Evolutionary conservation across 108 stramenopile genomes (phyloP).

Genomic region (Seminavis robusta): DNA sequence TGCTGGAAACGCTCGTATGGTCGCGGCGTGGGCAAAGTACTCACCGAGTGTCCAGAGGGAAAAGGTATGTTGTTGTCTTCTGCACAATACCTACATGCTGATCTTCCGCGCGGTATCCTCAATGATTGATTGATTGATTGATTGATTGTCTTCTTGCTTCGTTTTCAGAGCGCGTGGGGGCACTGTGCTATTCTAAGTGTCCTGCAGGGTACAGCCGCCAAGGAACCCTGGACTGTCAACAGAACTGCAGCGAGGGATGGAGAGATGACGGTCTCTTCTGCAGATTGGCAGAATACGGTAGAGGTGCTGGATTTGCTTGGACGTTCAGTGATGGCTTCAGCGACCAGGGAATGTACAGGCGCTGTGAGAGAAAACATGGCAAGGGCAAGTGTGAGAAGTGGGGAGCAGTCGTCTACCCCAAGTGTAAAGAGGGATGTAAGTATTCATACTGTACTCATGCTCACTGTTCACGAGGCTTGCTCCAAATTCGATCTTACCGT

Average conservation of each 20-base stretch:
- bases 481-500: not conserved
- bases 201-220: conserved; percentile 7
- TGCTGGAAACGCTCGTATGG: conserved; percentile 6
- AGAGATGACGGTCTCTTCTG: conserved; percentile 8
- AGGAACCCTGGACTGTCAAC: conserved; percentile 5
- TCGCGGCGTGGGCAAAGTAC: conserved; percentile 6
- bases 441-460: not conserved
- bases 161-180: not conserved
- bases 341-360: conserved; percentile 1
- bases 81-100: too few relatives aligned
- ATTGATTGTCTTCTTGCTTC: too few relatives aligned
- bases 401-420: not conserved
- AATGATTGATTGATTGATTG: too few relatives aligned
- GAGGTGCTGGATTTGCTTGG: conserved; percentile 10
- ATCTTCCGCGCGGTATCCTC: too few relatives aligned
- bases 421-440: not conserved
- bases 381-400: conserved; percentile 1
- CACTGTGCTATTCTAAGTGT: conserved; percentile 5
- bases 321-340: not conserved
- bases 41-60: not conserved
- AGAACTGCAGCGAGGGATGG: conserved; percentile 4
- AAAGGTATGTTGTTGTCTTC: too few relatives aligned
- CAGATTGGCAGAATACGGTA: not conserved
- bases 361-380: not conserved
- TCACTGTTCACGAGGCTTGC: not conserved